Evolutionary conservation across 192 early-diverging fungal genomes (phyloP).

Genomic region (Mycoemilia scoparia): DNA sequence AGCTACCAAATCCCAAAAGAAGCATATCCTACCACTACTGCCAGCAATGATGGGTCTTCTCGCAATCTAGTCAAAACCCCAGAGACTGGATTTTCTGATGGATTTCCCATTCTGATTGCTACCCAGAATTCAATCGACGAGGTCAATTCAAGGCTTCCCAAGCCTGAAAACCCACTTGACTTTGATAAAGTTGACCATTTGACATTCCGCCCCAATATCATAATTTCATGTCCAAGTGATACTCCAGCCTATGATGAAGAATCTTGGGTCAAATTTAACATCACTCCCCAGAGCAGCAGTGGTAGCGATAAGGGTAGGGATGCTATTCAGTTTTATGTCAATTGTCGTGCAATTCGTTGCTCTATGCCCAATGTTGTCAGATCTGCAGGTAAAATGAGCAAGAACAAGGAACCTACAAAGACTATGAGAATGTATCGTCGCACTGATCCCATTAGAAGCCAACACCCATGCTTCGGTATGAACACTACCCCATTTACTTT

Average conservation of each 20-base stretch:
- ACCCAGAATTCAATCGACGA: constrained; percentile 37
- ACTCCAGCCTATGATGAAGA: constrained; percentile 55
- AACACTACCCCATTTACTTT: constrained; percentile 9
- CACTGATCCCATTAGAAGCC: constrained; percentile 14
- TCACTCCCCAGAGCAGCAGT: no score
- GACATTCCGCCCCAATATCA: constrained; percentile 67
- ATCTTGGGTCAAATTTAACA: constrained; percentile 35
- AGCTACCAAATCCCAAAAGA: constrained; percentile 10
- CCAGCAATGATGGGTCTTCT: no score
- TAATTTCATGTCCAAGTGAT: constrained; percentile 20
- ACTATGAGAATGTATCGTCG: constrained; percentile 34
- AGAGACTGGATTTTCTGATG: constrained; percentile 63
- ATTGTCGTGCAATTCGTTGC: constrained; percentile 38
- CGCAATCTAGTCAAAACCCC: no score
- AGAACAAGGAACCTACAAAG: constrained; percentile 31
- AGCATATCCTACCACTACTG: constrained; percentile 3
- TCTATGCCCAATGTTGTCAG: constrained; percentile 41
- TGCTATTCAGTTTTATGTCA: constrained; percentile 26
- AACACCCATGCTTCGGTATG: constrained; percentile 22
- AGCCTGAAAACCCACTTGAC: no score
- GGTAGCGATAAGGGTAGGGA: background rate
- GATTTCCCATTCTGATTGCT: constrained; percentile 49
- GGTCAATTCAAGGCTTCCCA: constrained; percentile 36
- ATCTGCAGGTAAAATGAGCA: constrained; percentile 23
- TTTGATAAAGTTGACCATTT: constrained; percentile 21